These are phyloP conservation scores for Trypanosoma lewisi DNA, from an alignment of 208 protist genomes.

Conservation along the genomic window DNA sequence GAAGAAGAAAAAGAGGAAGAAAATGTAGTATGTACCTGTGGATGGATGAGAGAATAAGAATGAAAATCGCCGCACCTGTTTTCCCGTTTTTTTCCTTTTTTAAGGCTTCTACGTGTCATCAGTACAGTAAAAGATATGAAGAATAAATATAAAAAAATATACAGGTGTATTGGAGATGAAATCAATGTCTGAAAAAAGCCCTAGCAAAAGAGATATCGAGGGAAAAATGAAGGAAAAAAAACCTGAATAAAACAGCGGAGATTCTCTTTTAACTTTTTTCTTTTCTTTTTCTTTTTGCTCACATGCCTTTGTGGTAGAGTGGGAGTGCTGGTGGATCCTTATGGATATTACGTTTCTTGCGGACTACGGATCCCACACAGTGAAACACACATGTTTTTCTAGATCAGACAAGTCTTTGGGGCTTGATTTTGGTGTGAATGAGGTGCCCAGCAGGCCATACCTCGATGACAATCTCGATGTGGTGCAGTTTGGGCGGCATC, in stretches of 20 bases:
- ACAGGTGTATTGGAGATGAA: too few relatives aligned
- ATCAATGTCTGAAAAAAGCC: too few relatives aligned
- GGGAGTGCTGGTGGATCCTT: background rate
- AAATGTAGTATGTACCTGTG: background rate
- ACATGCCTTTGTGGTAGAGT: background rate
- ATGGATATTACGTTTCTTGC: slow-evolving; percentile 38
- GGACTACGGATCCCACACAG: slow-evolving; percentile 58
- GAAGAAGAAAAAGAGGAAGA: slow-evolving; percentile 1
- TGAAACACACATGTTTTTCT: slow-evolving; percentile 51
- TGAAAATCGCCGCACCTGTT: too few relatives aligned
- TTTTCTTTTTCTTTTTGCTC: slow-evolving; percentile 16
- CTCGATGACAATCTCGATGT: slow-evolving; percentile 20
- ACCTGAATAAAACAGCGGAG: too few relatives aligned
- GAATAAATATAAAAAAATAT: too few relatives aligned
- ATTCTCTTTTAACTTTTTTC: background rate
- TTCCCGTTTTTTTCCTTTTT: too few relatives aligned
- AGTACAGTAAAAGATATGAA: too few relatives aligned
- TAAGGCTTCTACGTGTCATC: too few relatives aligned
- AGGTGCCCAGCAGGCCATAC: slow-evolving; percentile 14
- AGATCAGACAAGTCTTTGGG: slow-evolving; percentile 25
- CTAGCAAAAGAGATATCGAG: too few relatives aligned
- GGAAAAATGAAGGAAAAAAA: too few relatives aligned
- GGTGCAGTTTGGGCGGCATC: slow-evolving; percentile 18
- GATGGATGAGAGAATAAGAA: background rate
- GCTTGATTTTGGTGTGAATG: slow-evolving; percentile 11